Evolutionary conservation across 495 filamentous ascomycete species (phyloP).

Genomic region (Podospora australis): DNA sequence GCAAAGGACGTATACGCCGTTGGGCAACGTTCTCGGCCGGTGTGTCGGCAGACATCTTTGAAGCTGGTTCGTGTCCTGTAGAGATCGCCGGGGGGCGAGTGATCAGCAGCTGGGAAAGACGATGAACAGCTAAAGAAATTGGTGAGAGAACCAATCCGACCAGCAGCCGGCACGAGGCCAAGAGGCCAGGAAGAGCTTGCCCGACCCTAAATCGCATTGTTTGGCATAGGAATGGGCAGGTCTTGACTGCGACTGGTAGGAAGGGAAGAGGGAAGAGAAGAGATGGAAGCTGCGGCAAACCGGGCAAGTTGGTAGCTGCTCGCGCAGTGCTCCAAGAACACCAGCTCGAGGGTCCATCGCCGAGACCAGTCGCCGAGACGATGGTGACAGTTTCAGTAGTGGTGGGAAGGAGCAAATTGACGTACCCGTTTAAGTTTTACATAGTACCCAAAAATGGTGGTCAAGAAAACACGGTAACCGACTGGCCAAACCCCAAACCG

Average conservation of each 20-base stretch:
- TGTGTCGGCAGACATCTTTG: conserved; percentile 61
- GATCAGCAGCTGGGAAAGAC: too few relatives aligned
- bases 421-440: conserved; percentile 20
- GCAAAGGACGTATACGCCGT: conserved; percentile 87
- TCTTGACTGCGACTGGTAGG: background rate
- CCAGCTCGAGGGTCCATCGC: too few relatives aligned
- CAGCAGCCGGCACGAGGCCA: background rate
- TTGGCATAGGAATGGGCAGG: background rate
- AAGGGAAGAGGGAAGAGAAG: background rate
- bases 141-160: too few relatives aligned
- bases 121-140: too few relatives aligned
- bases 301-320: too few relatives aligned
- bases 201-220: background rate
- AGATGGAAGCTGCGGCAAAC: too few relatives aligned
- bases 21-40: conserved; percentile 73
- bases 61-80: conserved; percentile 15
- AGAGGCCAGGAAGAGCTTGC: background rate
- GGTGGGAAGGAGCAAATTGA: conserved; percentile 4
- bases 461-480: too few relatives aligned
- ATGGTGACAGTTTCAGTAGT: too few relatives aligned
- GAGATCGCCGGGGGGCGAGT: too few relatives aligned
- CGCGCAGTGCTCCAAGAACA: too few relatives aligned
- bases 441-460: conserved; percentile 17
- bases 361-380: too few relatives aligned
- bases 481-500: background rate